Conservation (phyloP, 768 basidiomycete species). For the Tricholoma furcatifolium region DNA sequence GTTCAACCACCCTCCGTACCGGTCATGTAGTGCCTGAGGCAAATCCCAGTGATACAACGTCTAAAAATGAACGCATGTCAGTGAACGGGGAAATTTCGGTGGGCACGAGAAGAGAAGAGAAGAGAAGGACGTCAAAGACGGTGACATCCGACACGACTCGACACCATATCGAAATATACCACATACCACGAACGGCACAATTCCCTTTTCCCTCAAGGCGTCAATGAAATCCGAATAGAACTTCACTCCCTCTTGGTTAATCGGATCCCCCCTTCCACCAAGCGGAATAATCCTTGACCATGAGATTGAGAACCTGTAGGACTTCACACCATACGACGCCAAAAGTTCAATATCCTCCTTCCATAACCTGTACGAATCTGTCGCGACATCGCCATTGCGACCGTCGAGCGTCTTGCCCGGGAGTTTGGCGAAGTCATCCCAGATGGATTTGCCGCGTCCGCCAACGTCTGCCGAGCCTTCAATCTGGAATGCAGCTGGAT, state of each 20-base stretch:
- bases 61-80: conserved; percentile 27
- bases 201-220: conserved; percentile 57
- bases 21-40: conserved; percentile 69
- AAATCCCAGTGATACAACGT: conserved; percentile 81
- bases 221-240: conserved; percentile 75
- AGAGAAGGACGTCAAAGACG: too few relatives aligned
- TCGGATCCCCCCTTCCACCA: conserved; percentile 69
- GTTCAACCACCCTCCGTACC: conserved; percentile 76
- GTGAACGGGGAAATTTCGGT: not conserved
- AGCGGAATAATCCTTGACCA: conserved; percentile 78
- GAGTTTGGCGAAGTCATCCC: conserved; percentile 68
- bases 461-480: conserved; percentile 63
- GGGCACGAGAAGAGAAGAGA: not conserved
- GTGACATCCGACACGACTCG: too few relatives aligned
- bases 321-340: conserved; percentile 60
- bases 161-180: too few relatives aligned
- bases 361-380: conserved; percentile 70
- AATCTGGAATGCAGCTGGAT: conserved; percentile 66
- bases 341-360: conserved; percentile 65
- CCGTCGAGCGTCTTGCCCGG: conserved; percentile 74
- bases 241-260: conserved; percentile 67
- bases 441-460: conserved; percentile 67
- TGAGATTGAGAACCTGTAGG: conserved; percentile 75
- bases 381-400: conserved; percentile 64
- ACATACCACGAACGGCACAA: conserved; percentile 60